Percentiles rank a stretch among this genome's conserved stretches.
These are phyloP conservation scores for Aspergillus spinulosporus DNA, from an alignment of 2,329 filamentous ascomycete genomes.

Conservation along the genomic window DNA sequence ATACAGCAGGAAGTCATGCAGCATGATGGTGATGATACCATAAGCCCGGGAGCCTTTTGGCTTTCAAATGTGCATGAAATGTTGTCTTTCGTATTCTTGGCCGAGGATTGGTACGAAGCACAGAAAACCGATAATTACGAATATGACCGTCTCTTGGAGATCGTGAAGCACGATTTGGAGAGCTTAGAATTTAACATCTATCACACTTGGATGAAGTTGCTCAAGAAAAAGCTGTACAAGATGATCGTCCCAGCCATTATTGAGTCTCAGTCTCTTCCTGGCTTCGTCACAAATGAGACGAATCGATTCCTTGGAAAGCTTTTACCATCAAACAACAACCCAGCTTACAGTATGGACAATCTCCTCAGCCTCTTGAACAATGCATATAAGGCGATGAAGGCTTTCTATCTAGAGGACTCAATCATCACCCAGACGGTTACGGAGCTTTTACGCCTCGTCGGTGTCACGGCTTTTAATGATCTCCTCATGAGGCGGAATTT, in stretches of 20 bases:
- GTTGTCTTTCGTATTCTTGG: slow-evolving; percentile 98
- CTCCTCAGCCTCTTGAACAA: slow-evolving; percentile 92
- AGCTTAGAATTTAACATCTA: slow-evolving; percentile 99
- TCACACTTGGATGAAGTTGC: slow-evolving; percentile 99
- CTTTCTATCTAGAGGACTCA: slow-evolving; percentile 92
- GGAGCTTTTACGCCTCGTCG: slow-evolving; percentile 86
- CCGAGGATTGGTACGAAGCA: slow-evolving; percentile 98
- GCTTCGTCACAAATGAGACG: slow-evolving; percentile 98
- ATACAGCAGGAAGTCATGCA: slow-evolving; percentile 99
- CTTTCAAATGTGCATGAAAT: slow-evolving; percentile 99
- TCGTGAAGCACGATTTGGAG: slow-evolving; percentile 98
- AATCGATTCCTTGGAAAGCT: slow-evolving; percentile 98
- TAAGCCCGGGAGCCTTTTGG: slow-evolving; percentile 98
- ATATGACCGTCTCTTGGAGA: slow-evolving; percentile 94
- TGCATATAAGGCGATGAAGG: slow-evolving; percentile 98
- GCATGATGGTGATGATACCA: slow-evolving; percentile 93
- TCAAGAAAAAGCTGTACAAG: slow-evolving; percentile 99
- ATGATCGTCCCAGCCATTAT: slow-evolving; percentile 99
- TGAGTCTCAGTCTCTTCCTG: slow-evolving; percentile 94
- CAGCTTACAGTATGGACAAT: slow-evolving; percentile 99
- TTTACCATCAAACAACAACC: slow-evolving; percentile 81
- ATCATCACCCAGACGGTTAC: slow-evolving; percentile 96
- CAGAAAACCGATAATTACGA: slow-evolving; percentile 99
- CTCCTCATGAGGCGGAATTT: slow-evolving; percentile 97
- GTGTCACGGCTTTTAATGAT: slow-evolving; percentile 98